Conservation (phyloP, 495 filamentous ascomycete species). For the Hypoxylon trugodes region DNA sequence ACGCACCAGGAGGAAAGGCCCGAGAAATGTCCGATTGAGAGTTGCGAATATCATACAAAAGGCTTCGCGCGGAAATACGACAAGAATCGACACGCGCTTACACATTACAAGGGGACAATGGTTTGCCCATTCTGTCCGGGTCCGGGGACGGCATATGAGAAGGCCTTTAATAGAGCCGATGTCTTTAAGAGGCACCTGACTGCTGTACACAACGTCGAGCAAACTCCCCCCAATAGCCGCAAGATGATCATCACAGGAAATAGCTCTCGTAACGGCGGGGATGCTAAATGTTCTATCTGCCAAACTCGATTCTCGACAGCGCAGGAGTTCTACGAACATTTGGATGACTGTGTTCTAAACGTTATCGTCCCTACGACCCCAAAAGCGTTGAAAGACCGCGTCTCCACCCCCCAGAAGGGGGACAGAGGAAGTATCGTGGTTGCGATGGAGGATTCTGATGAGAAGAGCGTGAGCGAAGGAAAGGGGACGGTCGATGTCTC, state of each 20-base stretch:
- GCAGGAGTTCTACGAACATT: constrained; percentile 98
- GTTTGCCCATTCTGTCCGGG: constrained; percentile 98
- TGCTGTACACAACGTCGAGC: constrained; percentile 93
- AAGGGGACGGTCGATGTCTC: constrained; percentile 16
- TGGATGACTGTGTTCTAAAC: constrained; percentile 96
- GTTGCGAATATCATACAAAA: constrained; percentile 94
- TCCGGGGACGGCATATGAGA: constrained; percentile 90
- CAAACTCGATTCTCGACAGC: constrained; percentile 86
- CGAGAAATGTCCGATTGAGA: constrained; percentile 95
- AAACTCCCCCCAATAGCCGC: constrained; percentile 94
- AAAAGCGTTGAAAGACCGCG: constrained; percentile 65
- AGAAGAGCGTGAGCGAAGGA: constrained; percentile 56
- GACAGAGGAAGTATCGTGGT: constrained; percentile 61
- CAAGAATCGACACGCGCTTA: constrained; percentile 96
- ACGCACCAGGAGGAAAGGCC: constrained; percentile 94
- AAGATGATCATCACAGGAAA: constrained; percentile 75
- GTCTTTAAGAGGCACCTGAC: constrained; percentile 99
- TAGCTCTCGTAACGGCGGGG: constrained; percentile 67
- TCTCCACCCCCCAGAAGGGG: constrained; percentile 59
- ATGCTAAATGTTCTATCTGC: constrained; percentile 97
- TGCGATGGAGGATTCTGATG: constrained; percentile 65
- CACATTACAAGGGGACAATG: constrained; percentile 99
- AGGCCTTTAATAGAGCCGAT: constrained; percentile 98
- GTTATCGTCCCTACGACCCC: constrained; percentile 90
- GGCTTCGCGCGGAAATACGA: constrained; percentile 98